phyloP scores from a whole-genome alignment of 805 yeast species.

The Candida saitoana region DNA sequence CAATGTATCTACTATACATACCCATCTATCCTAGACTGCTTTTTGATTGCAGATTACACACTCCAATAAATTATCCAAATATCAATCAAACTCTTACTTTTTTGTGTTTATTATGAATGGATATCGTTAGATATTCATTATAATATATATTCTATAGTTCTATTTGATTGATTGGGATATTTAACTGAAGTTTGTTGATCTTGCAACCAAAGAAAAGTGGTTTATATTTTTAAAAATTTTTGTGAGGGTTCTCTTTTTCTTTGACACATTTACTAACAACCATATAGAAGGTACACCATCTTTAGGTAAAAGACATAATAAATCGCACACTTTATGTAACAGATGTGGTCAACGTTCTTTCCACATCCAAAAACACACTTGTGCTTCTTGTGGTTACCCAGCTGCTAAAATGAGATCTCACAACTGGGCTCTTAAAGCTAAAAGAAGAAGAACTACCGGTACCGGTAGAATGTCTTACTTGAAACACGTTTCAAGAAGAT shows the following conservation, averaged over 20 bases:
- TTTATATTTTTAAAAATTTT: no score
- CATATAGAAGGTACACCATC: slow-evolving; percentile 95
- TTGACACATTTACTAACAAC: slow-evolving; percentile 14
- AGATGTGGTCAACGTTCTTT: slow-evolving; percentile 98
- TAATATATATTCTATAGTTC: no score
- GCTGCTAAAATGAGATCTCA: slow-evolving; percentile 96
- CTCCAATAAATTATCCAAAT: no score
- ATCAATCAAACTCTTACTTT: no score
- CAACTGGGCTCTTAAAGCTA: slow-evolving; percentile 99
- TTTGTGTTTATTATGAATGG: no score
- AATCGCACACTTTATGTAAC: slow-evolving; percentile 98
- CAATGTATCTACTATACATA: no score
- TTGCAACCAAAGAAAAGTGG: not conserved
- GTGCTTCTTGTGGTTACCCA: slow-evolving; percentile 99
- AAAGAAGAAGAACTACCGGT: slow-evolving; percentile 99
- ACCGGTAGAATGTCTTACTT: slow-evolving; percentile 99
- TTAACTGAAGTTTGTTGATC: not conserved
- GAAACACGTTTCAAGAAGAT: slow-evolving; percentile 95
- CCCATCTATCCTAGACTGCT: no score
- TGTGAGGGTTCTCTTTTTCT: no score
- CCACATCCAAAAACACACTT: slow-evolving; percentile 99
- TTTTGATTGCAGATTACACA: no score
- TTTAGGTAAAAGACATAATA: slow-evolving; percentile 99
- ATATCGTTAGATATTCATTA: no score
- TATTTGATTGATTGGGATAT: not conserved